Evolutionary conservation across 2,329 filamentous ascomycete species (phyloP).

Genomic region (Penicillium capsulatum): DNA sequence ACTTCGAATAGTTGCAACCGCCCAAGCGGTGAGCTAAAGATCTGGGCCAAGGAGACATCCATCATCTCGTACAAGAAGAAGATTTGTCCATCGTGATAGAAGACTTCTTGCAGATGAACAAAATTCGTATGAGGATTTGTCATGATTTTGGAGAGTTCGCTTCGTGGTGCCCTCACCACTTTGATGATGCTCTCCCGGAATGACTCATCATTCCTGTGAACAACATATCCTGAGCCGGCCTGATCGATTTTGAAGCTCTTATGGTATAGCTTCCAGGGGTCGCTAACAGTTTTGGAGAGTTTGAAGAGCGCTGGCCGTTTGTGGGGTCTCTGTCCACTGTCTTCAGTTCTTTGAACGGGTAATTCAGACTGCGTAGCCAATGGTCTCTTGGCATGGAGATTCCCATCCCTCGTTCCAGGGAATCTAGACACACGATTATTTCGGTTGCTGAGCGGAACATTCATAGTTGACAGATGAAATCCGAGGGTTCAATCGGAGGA

Average conservation of each 20-base stretch:
- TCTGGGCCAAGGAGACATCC: constrained; percentile 12
- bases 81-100: constrained; percentile 10
- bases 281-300: background rate
- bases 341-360: background rate
- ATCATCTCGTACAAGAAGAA: constrained; percentile 17
- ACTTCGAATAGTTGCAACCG: constrained; percentile 12
- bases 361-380: background rate
- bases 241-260: background rate
- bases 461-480: too few relatives aligned
- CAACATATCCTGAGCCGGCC: background rate
- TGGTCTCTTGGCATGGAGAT: background rate
- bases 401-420: background rate
- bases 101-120: constrained; percentile 5
- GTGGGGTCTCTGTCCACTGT: background rate
- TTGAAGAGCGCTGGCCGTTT: background rate
- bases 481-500: too few relatives aligned
- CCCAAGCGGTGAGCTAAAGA: constrained; percentile 11
- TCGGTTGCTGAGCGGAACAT: background rate
- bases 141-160: constrained; percentile 7
- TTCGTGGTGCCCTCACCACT: background rate
- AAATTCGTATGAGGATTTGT: constrained; percentile 9
- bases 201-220: constrained; percentile 2
- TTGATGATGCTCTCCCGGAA: constrained; percentile 10
- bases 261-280: background rate
- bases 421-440: constrained; percentile 4